Evolutionary conservation across 2,329 filamentous ascomycete genomes (phyloP), one percentile per base, ranked within the genome.

Genomic region (Cladosporium halotolerans): DNA sequence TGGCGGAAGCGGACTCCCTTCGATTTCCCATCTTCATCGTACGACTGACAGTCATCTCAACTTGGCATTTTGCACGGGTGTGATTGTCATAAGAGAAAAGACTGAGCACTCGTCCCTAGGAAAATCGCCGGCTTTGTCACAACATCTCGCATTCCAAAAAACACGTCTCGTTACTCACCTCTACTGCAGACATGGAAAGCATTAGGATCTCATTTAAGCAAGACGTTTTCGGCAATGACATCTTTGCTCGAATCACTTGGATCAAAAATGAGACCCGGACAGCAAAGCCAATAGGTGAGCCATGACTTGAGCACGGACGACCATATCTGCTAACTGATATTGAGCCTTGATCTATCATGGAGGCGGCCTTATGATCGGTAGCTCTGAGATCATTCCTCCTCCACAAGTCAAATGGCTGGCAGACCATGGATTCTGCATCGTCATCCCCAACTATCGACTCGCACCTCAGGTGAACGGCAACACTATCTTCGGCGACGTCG

Each of bases 401-500:
- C 19, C 55, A 18, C 62, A 65, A 32, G 56, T 58, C 43, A 45
- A 57, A 9, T 54, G 57, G 57, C 45, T 59, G 4, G 36, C 16
- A 31, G 31, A 40, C 9, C 42, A 48, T 9, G 54, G 54, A 38
- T 62, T 62, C 55, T 42, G 62, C 16, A 61, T 62, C 9, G 56
- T 64, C 2, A 55, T 56, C 2, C 60, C 60, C 4, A 61, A 63
- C 42, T 61, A 64, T 43, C 61, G 63, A 16, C 63, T 73, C 18
- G 64, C 65, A 42, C 69, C 62, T n/a, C 64, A 63, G 52, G 64
- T 68, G 34, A 54, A 68, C 38, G 60, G 70, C 13, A 54, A 64
- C 0, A 62, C 68, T 10, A 67, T 67, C 0, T 65, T 71, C 11
- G 54, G 54, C 16, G 70, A 72, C 31, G 66, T 63, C 32, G 66